Percentiles rank a stretch among this genome's conserved stretches.
Conservation (phyloP, 148 eudicot genomes). For the Polygonum maritimum region DNA sequence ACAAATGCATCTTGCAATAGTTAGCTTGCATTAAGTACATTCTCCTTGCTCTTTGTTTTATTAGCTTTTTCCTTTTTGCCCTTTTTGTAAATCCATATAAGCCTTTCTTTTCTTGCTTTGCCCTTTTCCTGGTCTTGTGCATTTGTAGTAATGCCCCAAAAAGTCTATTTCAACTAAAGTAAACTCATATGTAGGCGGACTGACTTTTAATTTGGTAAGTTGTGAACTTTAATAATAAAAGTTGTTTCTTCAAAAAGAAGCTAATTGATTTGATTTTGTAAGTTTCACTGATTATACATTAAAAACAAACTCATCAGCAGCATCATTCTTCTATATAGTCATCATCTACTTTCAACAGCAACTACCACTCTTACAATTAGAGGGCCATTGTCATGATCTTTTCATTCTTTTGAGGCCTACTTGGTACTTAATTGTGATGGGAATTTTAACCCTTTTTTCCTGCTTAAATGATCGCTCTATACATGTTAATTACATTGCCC, state of each 20-base stretch:
- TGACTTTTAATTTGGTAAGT: not conserved
- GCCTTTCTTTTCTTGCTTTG: not conserved
- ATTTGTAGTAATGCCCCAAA: not conserved
- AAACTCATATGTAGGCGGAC: not conserved
- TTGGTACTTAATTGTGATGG: not conserved
- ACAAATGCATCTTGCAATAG: not conserved
- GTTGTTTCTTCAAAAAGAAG: not conserved
- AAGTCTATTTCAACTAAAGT: not conserved
- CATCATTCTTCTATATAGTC: not conserved
- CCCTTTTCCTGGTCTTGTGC: slow-evolving; percentile 1
- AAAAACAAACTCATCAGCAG: not conserved
- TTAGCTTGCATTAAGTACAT: not conserved
- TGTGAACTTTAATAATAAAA: not conserved
- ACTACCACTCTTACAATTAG: slow-evolving; percentile 4
- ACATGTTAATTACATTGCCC: not conserved
- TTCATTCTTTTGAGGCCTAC: not conserved
- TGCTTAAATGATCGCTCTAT: not conserved
- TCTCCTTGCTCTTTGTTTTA: not conserved
- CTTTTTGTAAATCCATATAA: not conserved
- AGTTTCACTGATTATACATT: not conserved
- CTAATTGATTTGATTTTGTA: not conserved
- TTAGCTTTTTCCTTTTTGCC: not conserved
- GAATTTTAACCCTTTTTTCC: not conserved
- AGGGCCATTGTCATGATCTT: not conserved
- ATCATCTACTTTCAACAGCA: slow-evolving; percentile 1